Base-by-base conservation (phyloP, 2,329 filamentous ascomycete species). In the Colletotrichum sp. region DNA sequence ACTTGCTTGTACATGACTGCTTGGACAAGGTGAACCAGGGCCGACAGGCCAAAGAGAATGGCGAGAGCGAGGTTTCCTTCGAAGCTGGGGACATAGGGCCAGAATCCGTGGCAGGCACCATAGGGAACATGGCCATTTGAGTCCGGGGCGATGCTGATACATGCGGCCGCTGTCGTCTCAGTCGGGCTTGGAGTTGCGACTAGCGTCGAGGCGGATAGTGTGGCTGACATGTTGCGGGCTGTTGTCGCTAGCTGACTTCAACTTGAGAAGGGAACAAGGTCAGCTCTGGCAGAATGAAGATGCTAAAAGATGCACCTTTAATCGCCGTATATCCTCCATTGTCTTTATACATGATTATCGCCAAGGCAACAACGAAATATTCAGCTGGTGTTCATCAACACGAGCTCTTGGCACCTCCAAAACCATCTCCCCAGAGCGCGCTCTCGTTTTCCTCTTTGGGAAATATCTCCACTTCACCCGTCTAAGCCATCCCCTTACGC, bases 281-380 rank as follows among this genome's bases (percentile, higher is more conserved):
- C 43, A 52, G 6, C 43, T 13, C n/a, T 52, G n/a, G n/a, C n/a
- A 52, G 6, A 24, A 52, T 13, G 12, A 21, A 21, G 12, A 21
- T 21, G n/a, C n/a, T 13, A 2, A 1, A 4, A 52, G 10, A 13
- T 24, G 7, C 6, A 24, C 1, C 0, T 3, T 52, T 8, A 7
- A 13, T 8, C 43, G 4, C 10, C 8, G 6, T 21, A 13, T 13
- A 52, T 21, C 43, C n/a, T 52, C 10, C n/a, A 21, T 12, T 52
- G 43, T 52, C n/a, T 21, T 52, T 24, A 52, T 52, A 21, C 4
- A 13, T 2, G 6, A 21, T 21, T 24, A 13, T 4, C n/a, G 43
- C n/a, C 12, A 52, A 52, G 43, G n/a, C n/a, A 13, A 52, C n/a
- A 52, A 8, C 43, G 0, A 52, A 21, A 52, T 7, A 21, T 52